Conservation (phyloP, 2,329 filamentous ascomycete species). For the Xylaria hypoxylon region DNA sequence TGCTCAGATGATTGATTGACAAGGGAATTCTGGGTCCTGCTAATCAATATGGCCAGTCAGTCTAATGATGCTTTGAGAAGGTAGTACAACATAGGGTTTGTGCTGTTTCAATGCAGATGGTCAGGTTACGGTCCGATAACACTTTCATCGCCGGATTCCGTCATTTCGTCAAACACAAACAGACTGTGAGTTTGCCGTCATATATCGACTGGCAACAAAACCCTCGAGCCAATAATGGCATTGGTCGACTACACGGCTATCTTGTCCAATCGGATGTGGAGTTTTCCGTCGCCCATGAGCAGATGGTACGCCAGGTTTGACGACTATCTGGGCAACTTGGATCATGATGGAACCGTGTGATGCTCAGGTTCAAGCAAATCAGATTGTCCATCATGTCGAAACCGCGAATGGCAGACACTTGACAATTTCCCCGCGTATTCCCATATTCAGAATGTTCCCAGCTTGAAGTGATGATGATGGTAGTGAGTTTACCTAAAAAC, state of each 20-base stretch:
- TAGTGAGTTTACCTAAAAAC: conserved; percentile 5
- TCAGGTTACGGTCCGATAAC: conserved; percentile 3
- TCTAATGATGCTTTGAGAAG: conserved; percentile 17
- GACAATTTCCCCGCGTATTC: conserved; percentile 17
- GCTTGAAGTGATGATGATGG: background rate
- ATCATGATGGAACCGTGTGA: conserved; percentile 43
- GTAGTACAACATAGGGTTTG: conserved; percentile 14
- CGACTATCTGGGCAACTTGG: conserved; percentile 7
- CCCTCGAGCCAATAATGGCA: background rate
- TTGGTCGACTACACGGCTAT: background rate
- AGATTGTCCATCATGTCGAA: conserved; percentile 37
- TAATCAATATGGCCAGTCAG: background rate
- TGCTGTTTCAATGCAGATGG: conserved; percentile 23
- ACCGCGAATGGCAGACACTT: conserved; percentile 18
- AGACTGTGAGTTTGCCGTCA: conserved; percentile 14
- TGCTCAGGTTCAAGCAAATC: conserved; percentile 30
- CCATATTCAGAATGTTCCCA: conserved; percentile 9
- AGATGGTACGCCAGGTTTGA: conserved; percentile 24
- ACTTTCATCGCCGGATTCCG: background rate
- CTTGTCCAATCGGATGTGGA: background rate
- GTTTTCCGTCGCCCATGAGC: conserved; percentile 5
- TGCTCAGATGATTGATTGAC: background rate
- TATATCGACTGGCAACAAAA: conserved; percentile 13
- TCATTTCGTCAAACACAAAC: conserved; percentile 17
- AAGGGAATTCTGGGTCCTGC: background rate